Percentiles rank a stretch among this genome's conserved stretches.
phyloP scores from a whole-genome alignment of 768 basidiomycete genomes.

The Mycena pura region DNA sequence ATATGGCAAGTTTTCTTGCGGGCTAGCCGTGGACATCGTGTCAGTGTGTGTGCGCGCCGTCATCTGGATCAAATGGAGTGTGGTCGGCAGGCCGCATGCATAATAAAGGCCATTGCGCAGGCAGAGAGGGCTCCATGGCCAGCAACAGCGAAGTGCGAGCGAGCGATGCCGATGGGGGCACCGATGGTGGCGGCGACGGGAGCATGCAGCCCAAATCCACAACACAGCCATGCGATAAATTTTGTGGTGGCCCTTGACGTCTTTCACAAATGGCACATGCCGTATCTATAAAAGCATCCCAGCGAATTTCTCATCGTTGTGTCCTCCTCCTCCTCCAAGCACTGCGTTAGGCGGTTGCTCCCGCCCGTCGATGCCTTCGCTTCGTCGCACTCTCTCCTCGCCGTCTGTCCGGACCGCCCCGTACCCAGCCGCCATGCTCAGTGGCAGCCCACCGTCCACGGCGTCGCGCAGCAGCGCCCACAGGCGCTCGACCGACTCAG shows the following conservation, averaged over 20 bases:
- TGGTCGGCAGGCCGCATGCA: too few species aligned
- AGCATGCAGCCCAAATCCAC: too few species aligned
- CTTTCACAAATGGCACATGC: too few species aligned
- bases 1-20: conserved; percentile 10
- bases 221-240: too few species aligned
- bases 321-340: conserved; percentile 45
- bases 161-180: too few species aligned
- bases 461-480: conserved; percentile 46
- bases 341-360: conserved; percentile 61
- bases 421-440: conserved; percentile 59
- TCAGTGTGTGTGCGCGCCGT: neutral
- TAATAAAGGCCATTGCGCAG: too few species aligned
- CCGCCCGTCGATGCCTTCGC: conserved; percentile 64
- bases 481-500: conserved; percentile 74
- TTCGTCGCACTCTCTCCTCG: conserved; percentile 78
- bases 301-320: conserved; percentile 30
- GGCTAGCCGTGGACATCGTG: neutral
- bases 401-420: conserved; percentile 74
- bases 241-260: too few species aligned
- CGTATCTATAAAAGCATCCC: too few species aligned
- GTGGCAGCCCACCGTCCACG: conserved; percentile 35
- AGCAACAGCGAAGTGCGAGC: too few species aligned
- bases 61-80: too few species aligned
- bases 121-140: too few species aligned
- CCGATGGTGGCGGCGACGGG: too few species aligned